phyloP scores from a whole-genome alignment of 1,284 basidiomycete species.

The Leccinum ponderosum region DNA sequence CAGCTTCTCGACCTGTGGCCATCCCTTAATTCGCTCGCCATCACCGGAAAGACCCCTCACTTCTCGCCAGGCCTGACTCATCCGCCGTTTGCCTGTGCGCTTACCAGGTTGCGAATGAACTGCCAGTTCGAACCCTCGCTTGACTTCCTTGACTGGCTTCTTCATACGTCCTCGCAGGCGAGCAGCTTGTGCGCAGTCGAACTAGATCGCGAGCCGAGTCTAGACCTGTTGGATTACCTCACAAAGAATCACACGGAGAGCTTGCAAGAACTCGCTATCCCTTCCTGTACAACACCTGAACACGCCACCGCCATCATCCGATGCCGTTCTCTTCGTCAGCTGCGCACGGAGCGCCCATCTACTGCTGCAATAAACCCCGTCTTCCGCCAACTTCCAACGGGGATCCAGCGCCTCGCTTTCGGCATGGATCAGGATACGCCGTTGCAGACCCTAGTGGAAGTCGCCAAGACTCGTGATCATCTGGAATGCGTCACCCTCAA shows the following conservation, averaged over 20 bases:
- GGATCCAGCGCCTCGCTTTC: constrained; percentile 56
- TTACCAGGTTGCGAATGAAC: constrained; percentile 57
- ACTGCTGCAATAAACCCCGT: constrained; percentile 39
- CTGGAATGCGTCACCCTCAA: constrained; percentile 49
- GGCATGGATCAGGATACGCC: constrained; percentile 56
- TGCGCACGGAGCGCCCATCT: constrained; percentile 53
- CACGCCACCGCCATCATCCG: constrained; percentile 45
- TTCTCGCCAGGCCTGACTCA: constrained; percentile 42
- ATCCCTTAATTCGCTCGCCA: constrained; percentile 50
- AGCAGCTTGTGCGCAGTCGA: constrained; percentile 49
- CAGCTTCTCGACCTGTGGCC: constrained; percentile 67
- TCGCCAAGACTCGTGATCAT: constrained; percentile 42
- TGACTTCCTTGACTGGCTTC: constrained; percentile 67
- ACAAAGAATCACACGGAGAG: constrained; percentile 46
- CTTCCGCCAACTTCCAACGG: constrained; percentile 49
- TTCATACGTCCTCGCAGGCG: constrained; percentile 52
- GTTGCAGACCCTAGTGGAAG: constrained; percentile 52
- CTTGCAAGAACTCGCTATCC: constrained; percentile 56
- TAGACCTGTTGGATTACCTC: constrained; percentile 53
- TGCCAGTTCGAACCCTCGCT: constrained; percentile 57
- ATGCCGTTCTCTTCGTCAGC: constrained; percentile 50
- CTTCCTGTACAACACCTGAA: constrained; percentile 50
- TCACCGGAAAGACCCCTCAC: constrained; percentile 60
- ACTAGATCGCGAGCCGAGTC: constrained; percentile 56
- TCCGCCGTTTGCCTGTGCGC: constrained; percentile 45